Base-by-base conservation (phyloP, 2,329 filamentous ascomycete genomes). In the Monilinia aucupariae region DNA sequence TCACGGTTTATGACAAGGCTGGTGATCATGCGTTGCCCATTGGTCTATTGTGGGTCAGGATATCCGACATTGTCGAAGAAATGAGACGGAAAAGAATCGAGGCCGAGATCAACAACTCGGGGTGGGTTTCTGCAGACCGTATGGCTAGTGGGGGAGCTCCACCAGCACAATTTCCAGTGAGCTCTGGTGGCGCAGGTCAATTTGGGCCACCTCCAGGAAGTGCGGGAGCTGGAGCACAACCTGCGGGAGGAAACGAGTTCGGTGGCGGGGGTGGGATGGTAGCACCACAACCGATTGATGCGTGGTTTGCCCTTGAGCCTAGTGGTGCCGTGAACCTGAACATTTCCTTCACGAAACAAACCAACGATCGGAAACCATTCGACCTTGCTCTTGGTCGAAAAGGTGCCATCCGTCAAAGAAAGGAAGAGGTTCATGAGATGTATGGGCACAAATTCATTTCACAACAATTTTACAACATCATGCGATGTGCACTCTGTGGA, bases 391-490 rank as follows among this genome's bases (percentile, higher is more conserved):
- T 99, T 67, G 91, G 91, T 68, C 90, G 94, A 74, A 96, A 97
- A 78, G 94, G 93, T 73, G 94, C 94, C 67, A 92, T 99, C 69
- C 91, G 94, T 69, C 93, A 99, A 78, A 91, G 91, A 73, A 99
- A 99, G 80, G 94, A 99, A 76, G 92, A 97, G 73, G 88, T 99
- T 5, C 91, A 97, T 78, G 94, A 99, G 79, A 96, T 97, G 81
- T 97, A 96, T 75, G 94, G 94, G 55, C 94, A 99, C 86, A 99
- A 97, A 78, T 99, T 99, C 74, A 88, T 97, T 62, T 90, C 94
- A 73, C 92, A 97, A 75, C 94, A 97, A 76, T 99, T 99, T 77
- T 99, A 97, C 86, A 99, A 97, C 82, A 97, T 99, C 74, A 99
- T 99, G 94, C 93, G 94, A 66, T 99, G 94, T 77, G 94, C 94